These are phyloP conservation scores for Papiliotrema laurentii DNA, from an alignment of 1,284 basidiomycete genomes.

Conservation along the genomic window DNA sequence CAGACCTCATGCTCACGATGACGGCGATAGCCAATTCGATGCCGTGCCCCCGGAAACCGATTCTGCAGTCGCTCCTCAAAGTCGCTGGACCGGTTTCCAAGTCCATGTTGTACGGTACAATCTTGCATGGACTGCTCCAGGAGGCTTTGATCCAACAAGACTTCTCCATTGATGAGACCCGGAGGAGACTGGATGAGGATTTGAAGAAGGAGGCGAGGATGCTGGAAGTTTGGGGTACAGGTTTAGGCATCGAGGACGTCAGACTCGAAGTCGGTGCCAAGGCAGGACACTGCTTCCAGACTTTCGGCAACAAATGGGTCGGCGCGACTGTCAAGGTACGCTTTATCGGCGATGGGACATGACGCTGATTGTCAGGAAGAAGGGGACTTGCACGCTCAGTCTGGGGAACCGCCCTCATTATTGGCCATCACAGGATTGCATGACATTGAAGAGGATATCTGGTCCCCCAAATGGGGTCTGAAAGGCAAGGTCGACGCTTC, in stretches of 20 bases:
- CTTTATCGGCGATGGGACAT: neutral
- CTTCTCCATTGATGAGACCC: constrained; percentile 30
- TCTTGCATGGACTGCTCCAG: constrained; percentile 85
- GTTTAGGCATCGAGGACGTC: constrained; percentile 40
- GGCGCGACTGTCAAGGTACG: constrained; percentile 26
- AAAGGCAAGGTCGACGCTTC: constrained; percentile 95
- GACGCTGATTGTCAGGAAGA: constrained; percentile 28
- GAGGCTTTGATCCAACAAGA: constrained; percentile 55
- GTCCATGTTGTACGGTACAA: constrained; percentile 74
- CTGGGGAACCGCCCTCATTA: constrained; percentile 25
- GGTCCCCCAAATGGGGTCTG: constrained; percentile 89
- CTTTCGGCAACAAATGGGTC: constrained; percentile 43
- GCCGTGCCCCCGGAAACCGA: constrained; percentile 73
- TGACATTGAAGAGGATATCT: constrained; percentile 95
- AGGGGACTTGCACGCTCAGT: constrained; percentile 57
- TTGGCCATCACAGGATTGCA: constrained; percentile 70
- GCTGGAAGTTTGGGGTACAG: constrained; percentile 45
- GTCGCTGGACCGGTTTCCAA: constrained; percentile 49
- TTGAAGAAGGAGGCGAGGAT: constrained; percentile 34
- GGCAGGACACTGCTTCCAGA: constrained; percentile 38
- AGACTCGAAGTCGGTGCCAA: constrained; percentile 38
- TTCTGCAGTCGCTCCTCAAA: constrained; percentile 63
- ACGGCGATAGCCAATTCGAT: constrained; percentile 78
- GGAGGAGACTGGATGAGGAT: constrained; percentile 29
- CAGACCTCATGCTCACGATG: constrained; percentile 82